phyloP scores from a whole-genome alignment of 2,329 filamentous ascomycete species.

The Calycina herbarum region DNA sequence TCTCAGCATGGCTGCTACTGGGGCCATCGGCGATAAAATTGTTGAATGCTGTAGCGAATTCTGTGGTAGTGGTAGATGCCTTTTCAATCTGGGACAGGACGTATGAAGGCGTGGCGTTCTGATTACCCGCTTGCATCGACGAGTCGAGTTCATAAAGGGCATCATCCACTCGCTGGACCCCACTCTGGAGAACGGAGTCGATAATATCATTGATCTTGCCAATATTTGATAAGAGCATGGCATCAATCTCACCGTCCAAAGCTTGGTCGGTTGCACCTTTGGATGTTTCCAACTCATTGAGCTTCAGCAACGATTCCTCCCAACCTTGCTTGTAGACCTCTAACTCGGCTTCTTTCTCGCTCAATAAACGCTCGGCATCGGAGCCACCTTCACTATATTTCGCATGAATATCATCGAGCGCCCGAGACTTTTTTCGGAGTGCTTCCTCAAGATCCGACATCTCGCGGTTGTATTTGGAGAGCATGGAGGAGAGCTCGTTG shows the following conservation, averaged over 20 bases:
- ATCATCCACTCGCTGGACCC: constrained; percentile 91
- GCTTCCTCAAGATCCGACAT: constrained; percentile 96
- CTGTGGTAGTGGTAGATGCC: constrained; percentile 88
- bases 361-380: constrained; percentile 81
- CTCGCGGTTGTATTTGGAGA: constrained; percentile 94
- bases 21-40: constrained; percentile 97
- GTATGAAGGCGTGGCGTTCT: constrained; percentile 92
- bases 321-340: constrained; percentile 98
- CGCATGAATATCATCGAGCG: constrained; percentile 78
- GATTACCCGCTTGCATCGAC: constrained; percentile 97
- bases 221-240: constrained; percentile 80
- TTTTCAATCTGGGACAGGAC: constrained; percentile 97
- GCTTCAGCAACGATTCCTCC: constrained; percentile 91
- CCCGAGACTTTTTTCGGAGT: constrained; percentile 80
- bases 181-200: constrained; percentile 91
- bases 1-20: constrained; percentile 82
- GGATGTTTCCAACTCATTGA: constrained; percentile 81
- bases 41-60: constrained; percentile 97
- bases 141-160: constrained; percentile 97
- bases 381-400: constrained; percentile 78
- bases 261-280: constrained; percentile 75
- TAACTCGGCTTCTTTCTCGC: constrained; percentile 95
- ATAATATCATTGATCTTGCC: constrained; percentile 97
- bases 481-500: constrained; percentile 89
- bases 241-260: constrained; percentile 88